Conservation (phyloP, 495 filamentous ascomycete species). For the Cenococcum geophilum region DNA sequence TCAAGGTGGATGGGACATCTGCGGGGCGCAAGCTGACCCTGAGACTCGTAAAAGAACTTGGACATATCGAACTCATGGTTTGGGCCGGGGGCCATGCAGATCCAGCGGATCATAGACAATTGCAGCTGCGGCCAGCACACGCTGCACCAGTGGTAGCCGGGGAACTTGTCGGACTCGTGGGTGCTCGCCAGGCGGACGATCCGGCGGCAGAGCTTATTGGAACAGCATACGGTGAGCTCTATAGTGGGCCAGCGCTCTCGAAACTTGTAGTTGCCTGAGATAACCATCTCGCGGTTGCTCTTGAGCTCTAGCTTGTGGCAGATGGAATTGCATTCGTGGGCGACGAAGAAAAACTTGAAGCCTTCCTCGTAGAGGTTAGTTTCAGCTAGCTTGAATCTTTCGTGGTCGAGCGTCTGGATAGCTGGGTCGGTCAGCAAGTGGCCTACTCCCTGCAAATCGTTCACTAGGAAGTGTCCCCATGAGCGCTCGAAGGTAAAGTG, state of each 20-base stretch:
- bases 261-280: slow-evolving; percentile 26
- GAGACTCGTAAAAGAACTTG: slow-evolving; percentile 33
- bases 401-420: slow-evolving; percentile 34
- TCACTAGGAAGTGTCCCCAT: slow-evolving; percentile 33
- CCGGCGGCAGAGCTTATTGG: slow-evolving; percentile 38
- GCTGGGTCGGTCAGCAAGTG: slow-evolving; percentile 37
- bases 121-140: slow-evolving; percentile 35
- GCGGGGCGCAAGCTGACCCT: slow-evolving; percentile 2
- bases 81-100: slow-evolving; percentile 15
- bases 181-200: slow-evolving; percentile 28
- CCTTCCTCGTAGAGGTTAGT: slow-evolving; percentile 35
- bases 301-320: slow-evolving; percentile 40
- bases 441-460: slow-evolving; percentile 39
- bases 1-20: too few relatives aligned
- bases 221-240: slow-evolving; percentile 35
- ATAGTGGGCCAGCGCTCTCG: slow-evolving; percentile 29
- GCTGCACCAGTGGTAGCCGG: slow-evolving; percentile 33
- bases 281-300: slow-evolving; percentile 30
- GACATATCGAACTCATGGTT: slow-evolving; percentile 29
- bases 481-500: slow-evolving; percentile 45
- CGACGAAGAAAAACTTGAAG: slow-evolving; percentile 40
- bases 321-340: slow-evolving; percentile 39
- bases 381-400: slow-evolving; percentile 31
- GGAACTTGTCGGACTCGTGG: slow-evolving; percentile 20
- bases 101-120: slow-evolving; percentile 16